Evolutionary conservation across 768 basidiomycete species (phyloP), one percentile per base, ranked within the genome.

Genomic region (Tylopilus sp.): DNA sequence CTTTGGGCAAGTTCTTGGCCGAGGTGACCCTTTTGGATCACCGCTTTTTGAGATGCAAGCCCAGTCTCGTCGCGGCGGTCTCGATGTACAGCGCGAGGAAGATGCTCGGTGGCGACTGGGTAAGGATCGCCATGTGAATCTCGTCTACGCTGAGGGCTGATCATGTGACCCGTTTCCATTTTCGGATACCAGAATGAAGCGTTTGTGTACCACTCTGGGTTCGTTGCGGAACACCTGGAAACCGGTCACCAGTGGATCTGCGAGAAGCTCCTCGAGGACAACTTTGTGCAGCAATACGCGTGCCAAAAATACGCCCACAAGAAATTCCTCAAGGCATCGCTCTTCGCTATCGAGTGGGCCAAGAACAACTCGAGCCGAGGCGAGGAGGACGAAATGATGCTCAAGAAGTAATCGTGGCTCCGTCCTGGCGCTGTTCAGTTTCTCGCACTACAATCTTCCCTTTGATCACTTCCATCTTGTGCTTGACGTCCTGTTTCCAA

Each of bases 51-150:
- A 79, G 91, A 50, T 94, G 86, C 54, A 97, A 94, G 73, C 96
- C 96, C 0, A 92, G 89, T 70, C 78, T 97, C 68, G 77, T 97
- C 45, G 96, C 97, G 28, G 97, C 96, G 13, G 85, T 98, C 48
- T 91, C 93, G 34, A 99, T 99, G 97, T 98, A 96, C 78, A 87
- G 87, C 54, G 87, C 97, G 52, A 82, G 94, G 62, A 82, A 74
- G 74, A 98, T 99, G 97, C 73, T 98, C 63, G 91, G 87, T 29
- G 92, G 92, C 59, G 85, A 89, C 69, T 99, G 97, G 97, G 96
- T 98, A 71, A 76, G 96, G 19, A 52, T 16, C 79, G 54, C n/a
- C 41, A 52, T 24, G 56, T 16, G 58, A 19, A 53, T 62, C 63
- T 54, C 52, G 49, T 46, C 22, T 16, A 16, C 42, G 19, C 26